Evolutionary conservation across 768 basidiomycete genomes (phyloP), one percentile per base, ranked within the genome.

Genomic region (Pisolithus tinctorius): DNA sequence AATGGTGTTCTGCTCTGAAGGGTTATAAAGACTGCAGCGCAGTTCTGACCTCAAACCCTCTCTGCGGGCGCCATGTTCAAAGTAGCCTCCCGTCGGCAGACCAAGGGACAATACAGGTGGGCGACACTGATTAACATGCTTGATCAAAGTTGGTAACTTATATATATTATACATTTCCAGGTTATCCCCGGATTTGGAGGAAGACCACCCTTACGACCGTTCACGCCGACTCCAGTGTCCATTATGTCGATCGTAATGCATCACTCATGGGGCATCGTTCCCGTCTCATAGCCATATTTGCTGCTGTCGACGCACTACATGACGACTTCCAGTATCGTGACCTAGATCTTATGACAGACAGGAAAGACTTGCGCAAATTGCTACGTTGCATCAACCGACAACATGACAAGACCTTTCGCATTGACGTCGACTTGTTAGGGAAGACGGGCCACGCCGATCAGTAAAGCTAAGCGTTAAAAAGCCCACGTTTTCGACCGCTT

Each of bases 361-460:
- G 87, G 27, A 88, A 87, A 57, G 72, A 71, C 25, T 66, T 88
- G 16, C 74, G 84, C 26, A 86, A 84, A 62, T 67, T 88, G 38
- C 59, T 81, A 20, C 71, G 80, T 25, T 85, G 81, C 82, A 50
- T 63, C 11, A 57, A 63, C 16, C 20, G 48, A 10, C 47, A n/a
- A 10, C 9, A 14, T 4, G 16, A 7, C 1, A 67, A 65, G 9
- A 76, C 80, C 48, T 91, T 89, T 59, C 71, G 88, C 20, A 84
- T 90, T 55, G 85, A 90, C 50, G 55, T 81, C 4, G 80, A 89
- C 20, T 20, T 20, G 20, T 1, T 20, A 20, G 20, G 20, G 20
- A 20, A 20, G 20, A 20, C 20, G n/a, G n/a, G n/a, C n/a, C n/a
- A n/a, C n/a, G n/a, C n/a, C n/a, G n/a, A n/a, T n/a, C n/a, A n/a